These are phyloP conservation scores for Marchantia paleacea DNA, from an alignment of 225 moss, liverwort and hornwort species.

Conservation along the genomic window DNA sequence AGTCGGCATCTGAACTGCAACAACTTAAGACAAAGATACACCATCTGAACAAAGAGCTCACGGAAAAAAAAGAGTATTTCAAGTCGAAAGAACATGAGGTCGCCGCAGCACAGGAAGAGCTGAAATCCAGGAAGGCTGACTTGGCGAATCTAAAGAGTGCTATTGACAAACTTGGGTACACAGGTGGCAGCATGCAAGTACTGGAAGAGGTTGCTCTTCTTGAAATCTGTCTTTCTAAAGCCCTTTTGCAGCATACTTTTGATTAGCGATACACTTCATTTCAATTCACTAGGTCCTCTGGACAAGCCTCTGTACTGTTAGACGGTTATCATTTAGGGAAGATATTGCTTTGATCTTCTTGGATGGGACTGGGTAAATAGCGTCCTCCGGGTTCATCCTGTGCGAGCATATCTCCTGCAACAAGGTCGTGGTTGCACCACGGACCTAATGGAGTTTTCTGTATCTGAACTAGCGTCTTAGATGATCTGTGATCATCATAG, in stretches of 20 bases:
- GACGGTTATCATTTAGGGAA: neutral
- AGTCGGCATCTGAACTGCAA: conserved; percentile 67
- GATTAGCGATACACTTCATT: neutral
- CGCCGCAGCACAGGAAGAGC: conserved; percentile 65
- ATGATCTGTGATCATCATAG: neutral
- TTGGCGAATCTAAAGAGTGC: conserved; percentile 62
- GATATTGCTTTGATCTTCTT: neutral
- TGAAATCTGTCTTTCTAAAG: neutral
- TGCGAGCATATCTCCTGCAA: neutral
- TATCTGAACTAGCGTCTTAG: neutral
- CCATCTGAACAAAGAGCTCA: conserved; percentile 78
- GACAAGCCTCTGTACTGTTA: no score
- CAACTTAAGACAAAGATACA: conserved; percentile 78
- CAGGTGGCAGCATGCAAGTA: conserved; percentile 67
- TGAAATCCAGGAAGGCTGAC: conserved; percentile 64
- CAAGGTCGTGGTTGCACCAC: neutral
- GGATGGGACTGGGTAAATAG: neutral
- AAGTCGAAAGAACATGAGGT: conserved; percentile 83
- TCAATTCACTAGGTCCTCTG: no score
- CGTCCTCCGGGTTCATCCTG: neutral
- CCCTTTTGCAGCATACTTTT: neutral
- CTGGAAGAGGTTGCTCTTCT: conserved; percentile 58
- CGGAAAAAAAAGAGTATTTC: conserved; percentile 65
- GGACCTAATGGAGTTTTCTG: neutral
- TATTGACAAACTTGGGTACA: conserved; percentile 57